Base-by-base conservation (phyloP, 2,329 filamentous ascomycete species). In the Cytospora chrysosperma region DNA sequence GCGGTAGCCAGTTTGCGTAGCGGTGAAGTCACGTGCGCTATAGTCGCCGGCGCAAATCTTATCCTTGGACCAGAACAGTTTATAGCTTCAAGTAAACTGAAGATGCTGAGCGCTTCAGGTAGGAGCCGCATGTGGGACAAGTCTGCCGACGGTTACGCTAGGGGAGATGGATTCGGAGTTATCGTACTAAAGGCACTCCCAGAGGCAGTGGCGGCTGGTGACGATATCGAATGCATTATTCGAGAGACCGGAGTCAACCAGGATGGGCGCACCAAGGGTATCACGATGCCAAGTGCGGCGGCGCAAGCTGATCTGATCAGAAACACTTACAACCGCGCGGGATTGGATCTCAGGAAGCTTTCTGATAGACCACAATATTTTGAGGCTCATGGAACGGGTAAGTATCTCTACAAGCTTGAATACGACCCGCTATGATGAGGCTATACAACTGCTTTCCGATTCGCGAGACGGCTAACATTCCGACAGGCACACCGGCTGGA, bases 131-230 rank as follows among this genome's bases (percentile, higher is more conserved):
- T 76, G 67, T 83, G 79, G 70, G 82, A 84, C 64, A 68, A 71
- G 0, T 68, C 70, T 7, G 83, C 79, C 0, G 75, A 82, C 62
- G 84, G 83, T 0, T 85, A 85, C 66, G 81, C 76, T 74, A 81
- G 63, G 82, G 83, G 81, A 5, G 83, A 85, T 65, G 84, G 82
- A 3, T 68, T 80, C 12, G 79, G 74, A 0, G 73, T 76, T 2
- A 28, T 85, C 0, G 62, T 83, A 0, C 67, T 85, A 2, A 64
- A 65, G 28, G 51, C 34, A 4, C 49, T 65, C 1, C 27, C 26
- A 9, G 24, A 51, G 5, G 64, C 64, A 5, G 21, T 61, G 8
- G 49, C 37, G 7, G 62, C 61, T 21, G 34, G 34, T 21, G 62
- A 78, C 32, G 28, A 62, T 0, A 78, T 82, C 37, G 69, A 75